phyloP scores from a whole-genome alignment of 768 basidiomycete species.

The Erythrobasidium yunnanense region DNA sequence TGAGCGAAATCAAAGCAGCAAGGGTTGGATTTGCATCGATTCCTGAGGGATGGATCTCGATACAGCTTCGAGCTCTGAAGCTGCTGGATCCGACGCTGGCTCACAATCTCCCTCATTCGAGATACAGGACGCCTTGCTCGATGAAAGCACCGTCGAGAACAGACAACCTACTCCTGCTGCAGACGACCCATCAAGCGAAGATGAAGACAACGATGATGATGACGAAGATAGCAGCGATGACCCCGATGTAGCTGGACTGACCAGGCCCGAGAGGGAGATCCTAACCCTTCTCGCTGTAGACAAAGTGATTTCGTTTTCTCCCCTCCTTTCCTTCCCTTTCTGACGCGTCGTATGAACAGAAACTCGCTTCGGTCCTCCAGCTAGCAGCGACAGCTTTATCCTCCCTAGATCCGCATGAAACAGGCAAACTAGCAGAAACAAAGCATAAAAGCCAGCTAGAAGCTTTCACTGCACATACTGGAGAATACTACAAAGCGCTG shows the following conservation, averaged over 20 bases:
- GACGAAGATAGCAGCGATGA: not conserved
- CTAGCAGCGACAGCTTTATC: conserved; percentile 18
- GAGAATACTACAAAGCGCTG: conserved; percentile 13
- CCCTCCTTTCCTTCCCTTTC: not conserved
- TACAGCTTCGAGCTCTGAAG: too few species aligned
- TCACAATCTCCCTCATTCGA: too few species aligned
- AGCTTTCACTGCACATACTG: not conserved
- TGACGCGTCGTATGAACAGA: not conserved
- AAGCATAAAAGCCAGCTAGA: not conserved
- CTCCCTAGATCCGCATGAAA: not conserved
- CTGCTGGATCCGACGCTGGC: too few species aligned
- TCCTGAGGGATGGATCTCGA: too few species aligned
- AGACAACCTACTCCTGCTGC: not conserved
- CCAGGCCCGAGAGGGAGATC: conserved; percentile 8
- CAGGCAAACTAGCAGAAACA: not conserved
- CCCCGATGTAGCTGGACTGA: conserved; percentile 9
- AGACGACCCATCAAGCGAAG: not conserved
- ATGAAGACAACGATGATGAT: not conserved
- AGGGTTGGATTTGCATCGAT: too few species aligned
- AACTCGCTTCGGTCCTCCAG: conserved; percentile 18
- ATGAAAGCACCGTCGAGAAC: not conserved
- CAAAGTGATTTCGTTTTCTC: not conserved
- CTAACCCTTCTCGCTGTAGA: conserved; percentile 18
- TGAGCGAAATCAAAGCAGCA: too few species aligned
- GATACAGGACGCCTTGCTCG: not conserved